Base-by-base conservation (phyloP, 805 yeast genomes). In the Yamadazyma insecticola region DNA sequence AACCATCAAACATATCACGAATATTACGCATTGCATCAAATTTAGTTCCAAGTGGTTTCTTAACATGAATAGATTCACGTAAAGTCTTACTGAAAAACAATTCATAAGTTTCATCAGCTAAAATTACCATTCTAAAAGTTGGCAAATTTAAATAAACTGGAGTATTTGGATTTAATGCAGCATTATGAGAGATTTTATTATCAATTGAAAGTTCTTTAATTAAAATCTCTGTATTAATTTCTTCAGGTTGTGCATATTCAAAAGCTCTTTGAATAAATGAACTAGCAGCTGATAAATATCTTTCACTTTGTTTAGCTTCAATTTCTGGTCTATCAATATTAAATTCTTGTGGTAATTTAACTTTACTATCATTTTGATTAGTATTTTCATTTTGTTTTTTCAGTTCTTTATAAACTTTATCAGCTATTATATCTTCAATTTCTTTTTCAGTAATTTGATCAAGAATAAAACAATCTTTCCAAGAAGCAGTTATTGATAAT, bases 41-140 rank as follows among this genome's bases (percentile, higher is more conserved):
- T 22, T 65, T 62, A 22, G 64, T 57, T 24, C 54, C 70, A 26
- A 73, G 66, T 22, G 72, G 75, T 41, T 73, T 72, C 35, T 74
- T 72, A 28, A 85, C 67, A 49, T 83, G 86, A 30, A 85, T 70
- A 0, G 90, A 73, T n/a, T 66, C 55, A 34, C 82, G 70, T 20
- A 87, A 62, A 0, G 88, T 81, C 16, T 67, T 63, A 10, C 85
- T 69, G 59, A 92, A 92, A 39, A 90, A 76, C 24, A 82, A 64
- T 54, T 92, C 97, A 44, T 87, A 82, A 0, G 96, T 84, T 48
- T 88, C 97, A 53, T 89, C 96, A 0, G 97, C 97, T 5, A 90
- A 63, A 5, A 92, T 63, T 1, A 92, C 94, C 98, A 90, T 90
- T 40, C 97, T 67, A 60, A 90, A 90, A 0, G 96, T 88, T 0